Conservation (phyloP, 345 rosid genomes). For the Arabidopsis thaliana region DNA sequence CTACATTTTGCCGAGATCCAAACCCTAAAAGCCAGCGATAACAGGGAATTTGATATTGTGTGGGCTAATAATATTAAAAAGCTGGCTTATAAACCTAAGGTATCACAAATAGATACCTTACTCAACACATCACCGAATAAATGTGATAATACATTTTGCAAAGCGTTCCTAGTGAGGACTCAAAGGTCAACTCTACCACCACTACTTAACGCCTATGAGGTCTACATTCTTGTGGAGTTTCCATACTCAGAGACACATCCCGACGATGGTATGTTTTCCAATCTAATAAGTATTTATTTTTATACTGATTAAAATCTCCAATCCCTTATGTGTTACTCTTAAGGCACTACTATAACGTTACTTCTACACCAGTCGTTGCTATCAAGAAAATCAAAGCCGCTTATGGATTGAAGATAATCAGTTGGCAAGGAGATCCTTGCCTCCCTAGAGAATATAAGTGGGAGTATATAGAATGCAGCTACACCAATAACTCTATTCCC, state of each 20-base stretch:
- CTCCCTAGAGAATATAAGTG: constrained; percentile 28
- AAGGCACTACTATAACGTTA: neutral
- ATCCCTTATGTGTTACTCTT: neutral
- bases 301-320: neutral
- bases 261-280: neutral
- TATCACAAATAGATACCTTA: neutral
- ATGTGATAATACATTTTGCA: neutral
- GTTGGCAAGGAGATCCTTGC: constrained; percentile 63
- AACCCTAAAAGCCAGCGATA: neutral
- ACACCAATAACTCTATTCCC: neutral
- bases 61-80: neutral
- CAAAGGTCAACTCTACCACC: constrained; percentile 29
- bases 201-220: constrained; percentile 8
- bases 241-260: constrained; percentile 7
- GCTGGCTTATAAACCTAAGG: constrained; percentile 3
- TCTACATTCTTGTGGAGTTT: neutral
- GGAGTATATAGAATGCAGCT: constrained; percentile 37
- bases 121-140: neutral
- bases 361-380: constrained; percentile 39
- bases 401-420: constrained; percentile 32
- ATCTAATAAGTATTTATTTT: neutral
- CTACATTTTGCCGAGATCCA: constrained; percentile 15
- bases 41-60: constrained; percentile 17
- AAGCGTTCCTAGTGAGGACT: neutral
- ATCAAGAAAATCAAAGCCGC: constrained; percentile 42